These are phyloP conservation scores for Beauveria sp. DNA, from an alignment of 2,329 filamentous ascomycete species.

Conservation along the genomic window DNA sequence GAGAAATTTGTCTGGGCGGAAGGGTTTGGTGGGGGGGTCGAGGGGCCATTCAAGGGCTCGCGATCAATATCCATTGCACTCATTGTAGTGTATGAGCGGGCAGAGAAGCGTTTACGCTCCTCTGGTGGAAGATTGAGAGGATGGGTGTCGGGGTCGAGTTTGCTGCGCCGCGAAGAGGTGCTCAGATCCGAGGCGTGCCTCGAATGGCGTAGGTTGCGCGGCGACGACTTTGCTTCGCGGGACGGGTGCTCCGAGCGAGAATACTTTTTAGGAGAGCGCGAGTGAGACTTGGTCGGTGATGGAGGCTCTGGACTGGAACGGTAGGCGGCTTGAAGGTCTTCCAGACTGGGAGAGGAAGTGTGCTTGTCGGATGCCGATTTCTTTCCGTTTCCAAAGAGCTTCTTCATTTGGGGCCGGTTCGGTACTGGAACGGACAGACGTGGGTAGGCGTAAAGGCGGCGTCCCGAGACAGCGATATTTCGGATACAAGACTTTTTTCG, in stretches of 20 bases:
- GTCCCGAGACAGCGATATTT: constrained; percentile 10
- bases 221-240: constrained; percentile 21
- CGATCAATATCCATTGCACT: constrained; percentile 71
- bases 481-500: constrained; percentile 12
- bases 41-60: constrained; percentile 46
- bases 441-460: constrained; percentile 9
- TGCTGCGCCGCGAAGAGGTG: constrained; percentile 40
- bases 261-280: constrained; percentile 29
- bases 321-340: constrained; percentile 30
- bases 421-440: constrained; percentile 12
- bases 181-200: constrained; percentile 42
- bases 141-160: constrained; percentile 64
- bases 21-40: constrained; percentile 43
- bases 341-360: constrained; percentile 26
- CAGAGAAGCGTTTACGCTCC: constrained; percentile 70
- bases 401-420: constrained; percentile 39
- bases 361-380: constrained; percentile 31
- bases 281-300: constrained; percentile 28
- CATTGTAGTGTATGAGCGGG: constrained; percentile 52
- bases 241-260: constrained; percentile 24
- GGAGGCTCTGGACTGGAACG: constrained; percentile 29
- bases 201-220: constrained; percentile 37
- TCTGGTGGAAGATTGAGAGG: constrained; percentile 87
- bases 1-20: constrained; percentile 39
- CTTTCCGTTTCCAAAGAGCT: constrained; percentile 40